A percentile compares a stretch with the other conserved stretches of the same genome.
Conservation (phyloP, 176 grass and related monocot genomes). For the Calamus simplicifolius region DNA sequence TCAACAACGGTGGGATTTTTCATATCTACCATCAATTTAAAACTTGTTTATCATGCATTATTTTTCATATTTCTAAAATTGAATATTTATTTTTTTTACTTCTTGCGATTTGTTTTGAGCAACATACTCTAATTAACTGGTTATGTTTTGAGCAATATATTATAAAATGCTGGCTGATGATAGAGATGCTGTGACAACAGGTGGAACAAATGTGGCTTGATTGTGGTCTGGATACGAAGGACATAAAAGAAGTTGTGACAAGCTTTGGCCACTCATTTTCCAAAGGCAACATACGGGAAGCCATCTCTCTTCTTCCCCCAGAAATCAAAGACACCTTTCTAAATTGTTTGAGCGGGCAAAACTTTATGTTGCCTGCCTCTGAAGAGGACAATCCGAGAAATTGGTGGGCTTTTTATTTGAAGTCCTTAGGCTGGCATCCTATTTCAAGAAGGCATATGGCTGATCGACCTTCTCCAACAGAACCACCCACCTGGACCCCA, state of each 20-base stretch:
- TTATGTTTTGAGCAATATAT: neutral
- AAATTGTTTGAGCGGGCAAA: slow-evolving; percentile 41
- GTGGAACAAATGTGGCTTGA: slow-evolving; percentile 38
- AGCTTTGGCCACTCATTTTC: slow-evolving; percentile 36
- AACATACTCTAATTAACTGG: neutral
- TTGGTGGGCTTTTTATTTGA: slow-evolving; percentile 33
- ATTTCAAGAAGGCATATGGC: slow-evolving; percentile 29
- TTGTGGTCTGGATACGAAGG: slow-evolving; percentile 42
- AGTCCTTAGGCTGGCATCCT: slow-evolving; percentile 13
- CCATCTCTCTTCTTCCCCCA: slow-evolving; percentile 21
- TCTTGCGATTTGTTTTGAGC: neutral
- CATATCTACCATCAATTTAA: no score
- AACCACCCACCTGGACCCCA: neutral
- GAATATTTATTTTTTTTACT: no score
- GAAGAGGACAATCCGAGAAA: slow-evolving; percentile 10
- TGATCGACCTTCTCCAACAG: slow-evolving; percentile 16
- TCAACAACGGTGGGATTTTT: no score
- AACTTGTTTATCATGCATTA: no score
- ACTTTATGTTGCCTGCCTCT: slow-evolving; percentile 17
- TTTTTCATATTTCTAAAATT: no score
- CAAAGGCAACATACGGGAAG: slow-evolving; percentile 13
- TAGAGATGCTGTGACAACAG: slow-evolving; percentile 19
- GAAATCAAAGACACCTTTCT: slow-evolving; percentile 29
- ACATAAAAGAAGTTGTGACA: slow-evolving; percentile 35
- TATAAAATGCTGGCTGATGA: neutral